A percentile compares a stretch with the other conserved stretches of the same genome.
Evolutionary conservation across 306 rosid species (phyloP).

Genomic region (Chamaecrista fasciculata): DNA sequence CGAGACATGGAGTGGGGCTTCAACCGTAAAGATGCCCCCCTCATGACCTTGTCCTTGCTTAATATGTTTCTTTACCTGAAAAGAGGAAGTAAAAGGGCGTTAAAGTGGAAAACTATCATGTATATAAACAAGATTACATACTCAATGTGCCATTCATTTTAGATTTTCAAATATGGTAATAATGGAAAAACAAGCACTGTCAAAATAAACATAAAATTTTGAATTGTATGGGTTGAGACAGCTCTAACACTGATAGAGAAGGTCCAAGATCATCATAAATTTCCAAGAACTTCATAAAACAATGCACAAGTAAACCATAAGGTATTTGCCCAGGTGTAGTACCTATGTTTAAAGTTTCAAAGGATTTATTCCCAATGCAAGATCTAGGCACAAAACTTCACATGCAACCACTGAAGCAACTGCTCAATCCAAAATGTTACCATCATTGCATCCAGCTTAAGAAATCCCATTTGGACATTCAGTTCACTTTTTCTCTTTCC

Average conservation of each 20-base stretch:
- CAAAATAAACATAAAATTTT: background rate
- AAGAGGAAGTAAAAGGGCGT: conserved; percentile 2
- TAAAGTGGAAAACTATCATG: background rate
- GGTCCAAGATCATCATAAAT: background rate
- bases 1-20: conserved; percentile 91
- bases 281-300: background rate
- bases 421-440: background rate
- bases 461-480: background rate
- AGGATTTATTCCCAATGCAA: background rate
- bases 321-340: background rate
- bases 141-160: background rate
- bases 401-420: background rate
- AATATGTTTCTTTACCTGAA: conserved; percentile 86
- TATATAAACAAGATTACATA: background rate
- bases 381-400: background rate
- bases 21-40: conserved; percentile 91
- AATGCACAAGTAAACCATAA: background rate
- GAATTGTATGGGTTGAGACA: background rate
- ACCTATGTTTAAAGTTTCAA: background rate
- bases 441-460: too few species aligned
- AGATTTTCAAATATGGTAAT: background rate
- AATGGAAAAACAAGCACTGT: background rate
- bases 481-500: background rate
- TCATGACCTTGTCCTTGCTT: conserved; percentile 98
- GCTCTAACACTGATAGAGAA: background rate